These are phyloP conservation scores for Solanum acaule DNA, from an alignment of 257 asterid species.

Conservation along the genomic window DNA sequence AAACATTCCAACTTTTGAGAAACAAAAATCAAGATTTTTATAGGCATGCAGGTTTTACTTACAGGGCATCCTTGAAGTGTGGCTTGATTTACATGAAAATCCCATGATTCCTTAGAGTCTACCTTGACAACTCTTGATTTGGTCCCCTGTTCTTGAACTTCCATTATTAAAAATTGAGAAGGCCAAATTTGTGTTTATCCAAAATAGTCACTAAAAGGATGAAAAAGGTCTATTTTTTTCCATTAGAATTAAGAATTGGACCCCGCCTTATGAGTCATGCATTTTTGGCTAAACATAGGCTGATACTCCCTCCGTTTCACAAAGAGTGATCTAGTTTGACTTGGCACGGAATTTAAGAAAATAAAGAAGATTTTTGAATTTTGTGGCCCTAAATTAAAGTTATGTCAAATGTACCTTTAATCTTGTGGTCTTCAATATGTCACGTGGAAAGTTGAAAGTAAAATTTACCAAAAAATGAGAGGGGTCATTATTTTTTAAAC, in stretches of 20 bases:
- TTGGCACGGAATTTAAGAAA: no score
- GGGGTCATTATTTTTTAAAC: no score
- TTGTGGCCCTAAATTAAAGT: no score
- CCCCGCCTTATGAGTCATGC: neutral
- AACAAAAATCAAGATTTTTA: neutral
- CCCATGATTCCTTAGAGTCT: conserved; percentile 35
- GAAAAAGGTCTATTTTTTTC: neutral
- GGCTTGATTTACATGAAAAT: conserved; percentile 28
- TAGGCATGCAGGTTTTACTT: no score
- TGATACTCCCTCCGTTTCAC: no score
- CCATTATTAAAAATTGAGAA: conserved; percentile 9
- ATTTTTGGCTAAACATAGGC: neutral
- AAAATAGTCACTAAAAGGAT: neutral
- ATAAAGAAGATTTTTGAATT: no score
- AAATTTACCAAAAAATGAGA: no score
- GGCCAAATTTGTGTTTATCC: neutral
- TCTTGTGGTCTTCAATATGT: no score
- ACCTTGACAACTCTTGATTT: conserved; percentile 23
- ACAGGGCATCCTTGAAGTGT: conserved; percentile 27
- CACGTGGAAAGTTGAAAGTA: no score
- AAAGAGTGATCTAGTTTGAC: no score
- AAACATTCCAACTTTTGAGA: neutral
- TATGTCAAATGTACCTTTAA: no score
- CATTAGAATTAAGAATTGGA: neutral
- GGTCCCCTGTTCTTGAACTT: conserved; percentile 7